Conservation (phyloP, 257 asterid genomes). For the Haberlea rhodopensis region DNA sequence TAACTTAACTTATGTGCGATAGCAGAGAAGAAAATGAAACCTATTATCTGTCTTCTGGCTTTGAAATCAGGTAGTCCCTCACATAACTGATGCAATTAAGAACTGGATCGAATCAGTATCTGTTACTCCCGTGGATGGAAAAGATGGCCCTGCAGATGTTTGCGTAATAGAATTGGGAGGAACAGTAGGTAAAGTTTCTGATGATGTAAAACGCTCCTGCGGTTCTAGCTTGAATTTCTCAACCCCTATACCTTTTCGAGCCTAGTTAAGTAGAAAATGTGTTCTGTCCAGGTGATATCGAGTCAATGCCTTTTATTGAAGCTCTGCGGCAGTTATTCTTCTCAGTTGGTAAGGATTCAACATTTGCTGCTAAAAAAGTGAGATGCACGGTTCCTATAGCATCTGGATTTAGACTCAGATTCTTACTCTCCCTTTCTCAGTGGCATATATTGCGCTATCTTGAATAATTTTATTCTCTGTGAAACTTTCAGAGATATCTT, state of each 20-base stretch:
- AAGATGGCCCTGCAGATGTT: constrained; percentile 93
- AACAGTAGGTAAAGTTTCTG: constrained; percentile 70
- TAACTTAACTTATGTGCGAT: constrained; percentile 7
- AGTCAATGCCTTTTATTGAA: constrained; percentile 98
- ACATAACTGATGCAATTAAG: constrained; percentile 90
- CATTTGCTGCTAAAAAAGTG: neutral
- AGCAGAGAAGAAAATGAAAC: neutral
- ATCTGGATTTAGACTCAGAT: neutral
- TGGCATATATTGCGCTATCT: neutral
- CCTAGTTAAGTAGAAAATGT: constrained; percentile 8
- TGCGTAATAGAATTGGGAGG: constrained; percentile 99
- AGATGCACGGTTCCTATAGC: neutral
- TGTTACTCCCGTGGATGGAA: constrained; percentile 79
- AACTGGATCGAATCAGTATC: constrained; percentile 89
- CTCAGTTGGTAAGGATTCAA: constrained; percentile 70
- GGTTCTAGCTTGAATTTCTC: constrained; percentile 6
- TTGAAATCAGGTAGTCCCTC: constrained; percentile 80
- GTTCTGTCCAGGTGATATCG: constrained; percentile 77
- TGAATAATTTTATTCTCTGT: too few relatives aligned
- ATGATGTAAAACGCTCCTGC: neutral
- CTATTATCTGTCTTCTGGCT: constrained; percentile 16
- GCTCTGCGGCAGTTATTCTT: constrained; percentile 87
- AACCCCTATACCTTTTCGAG: neutral
- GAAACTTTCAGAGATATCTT: neutral
- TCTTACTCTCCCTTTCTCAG: neutral